A percentile compares a stretch with the other conserved stretches of the same genome.
Conservation (phyloP, 2,329 filamentous ascomycete species). For the Aspergillus pseudonomiae region DNA sequence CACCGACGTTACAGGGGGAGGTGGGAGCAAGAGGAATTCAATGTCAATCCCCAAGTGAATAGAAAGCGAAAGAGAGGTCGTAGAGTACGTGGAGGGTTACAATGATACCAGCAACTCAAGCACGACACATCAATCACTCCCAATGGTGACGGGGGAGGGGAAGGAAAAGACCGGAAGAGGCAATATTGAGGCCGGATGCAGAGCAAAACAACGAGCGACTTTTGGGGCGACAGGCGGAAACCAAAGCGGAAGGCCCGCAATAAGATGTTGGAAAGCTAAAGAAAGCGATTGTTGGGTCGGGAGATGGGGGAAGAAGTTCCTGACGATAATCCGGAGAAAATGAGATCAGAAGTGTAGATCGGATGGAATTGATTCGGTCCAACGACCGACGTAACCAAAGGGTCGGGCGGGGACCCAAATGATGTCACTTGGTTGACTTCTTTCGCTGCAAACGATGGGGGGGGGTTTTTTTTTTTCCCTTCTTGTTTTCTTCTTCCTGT, state of each 20-base stretch:
- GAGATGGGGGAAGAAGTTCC: neutral
- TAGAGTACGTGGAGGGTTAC: conserved; percentile 9
- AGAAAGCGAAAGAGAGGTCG: neutral
- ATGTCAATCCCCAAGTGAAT: conserved; percentile 1
- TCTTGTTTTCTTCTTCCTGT: too few species aligned
- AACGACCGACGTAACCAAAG: neutral
- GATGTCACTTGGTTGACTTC: neutral
- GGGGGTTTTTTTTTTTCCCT: too few species aligned
- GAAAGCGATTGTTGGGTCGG: conserved; percentile 4
- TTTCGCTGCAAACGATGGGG: neutral
- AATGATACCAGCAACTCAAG: neutral
- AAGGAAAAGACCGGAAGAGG: conserved; percentile 2
- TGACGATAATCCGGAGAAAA: conserved; percentile 1
- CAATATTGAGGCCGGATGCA: conserved; percentile 5
- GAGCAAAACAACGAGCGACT: neutral
- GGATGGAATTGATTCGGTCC: conserved; percentile 3
- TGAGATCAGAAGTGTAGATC: conserved; percentile 27
- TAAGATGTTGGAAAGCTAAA: neutral
- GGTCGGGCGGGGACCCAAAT: neutral
- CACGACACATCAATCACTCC: neutral
- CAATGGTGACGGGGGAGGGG: neutral
- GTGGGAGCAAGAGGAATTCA: neutral
- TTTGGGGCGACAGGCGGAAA: neutral
- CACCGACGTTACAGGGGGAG: neutral
- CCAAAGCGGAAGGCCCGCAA: conserved; percentile 4